Evolutionary conservation across 768 basidiomycete species (phyloP).

Genomic region (Hydnum rufescens): DNA sequence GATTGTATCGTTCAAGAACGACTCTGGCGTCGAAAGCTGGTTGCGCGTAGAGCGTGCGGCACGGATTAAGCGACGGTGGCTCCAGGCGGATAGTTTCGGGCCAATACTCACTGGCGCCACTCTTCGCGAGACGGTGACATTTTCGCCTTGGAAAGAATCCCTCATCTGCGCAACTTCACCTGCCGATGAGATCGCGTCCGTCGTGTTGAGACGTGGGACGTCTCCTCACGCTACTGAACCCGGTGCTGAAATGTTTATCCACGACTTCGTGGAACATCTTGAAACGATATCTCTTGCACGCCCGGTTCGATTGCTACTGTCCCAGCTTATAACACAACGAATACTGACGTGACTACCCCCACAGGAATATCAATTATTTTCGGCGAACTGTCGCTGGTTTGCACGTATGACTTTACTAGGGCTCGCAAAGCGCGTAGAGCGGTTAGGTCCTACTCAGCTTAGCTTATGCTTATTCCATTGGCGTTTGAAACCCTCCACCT

Average conservation of each 20-base stretch:
- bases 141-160: background rate
- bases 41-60: background rate
- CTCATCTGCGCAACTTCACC: background rate
- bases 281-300: background rate
- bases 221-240: background rate
- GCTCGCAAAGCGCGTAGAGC: background rate
- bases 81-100: conserved; percentile 1
- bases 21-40: background rate
- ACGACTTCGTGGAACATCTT: background rate
- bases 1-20: background rate
- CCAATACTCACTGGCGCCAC: background rate
- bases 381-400: conserved; percentile 1
- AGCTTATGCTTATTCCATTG: background rate
- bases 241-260: background rate
- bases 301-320: too few relatives aligned
- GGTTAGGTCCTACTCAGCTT: background rate
- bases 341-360: background rate
- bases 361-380: background rate
- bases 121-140: background rate
- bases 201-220: background rate
- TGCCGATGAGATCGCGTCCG: background rate
- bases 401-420: background rate
- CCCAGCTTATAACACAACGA: background rate
- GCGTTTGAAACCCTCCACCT: background rate
- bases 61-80: background rate